Evolutionary conservation across 768 basidiomycete species (phyloP), one percentile per base, ranked within the genome.

Genomic region (Suillus fuscotomentosus): DNA sequence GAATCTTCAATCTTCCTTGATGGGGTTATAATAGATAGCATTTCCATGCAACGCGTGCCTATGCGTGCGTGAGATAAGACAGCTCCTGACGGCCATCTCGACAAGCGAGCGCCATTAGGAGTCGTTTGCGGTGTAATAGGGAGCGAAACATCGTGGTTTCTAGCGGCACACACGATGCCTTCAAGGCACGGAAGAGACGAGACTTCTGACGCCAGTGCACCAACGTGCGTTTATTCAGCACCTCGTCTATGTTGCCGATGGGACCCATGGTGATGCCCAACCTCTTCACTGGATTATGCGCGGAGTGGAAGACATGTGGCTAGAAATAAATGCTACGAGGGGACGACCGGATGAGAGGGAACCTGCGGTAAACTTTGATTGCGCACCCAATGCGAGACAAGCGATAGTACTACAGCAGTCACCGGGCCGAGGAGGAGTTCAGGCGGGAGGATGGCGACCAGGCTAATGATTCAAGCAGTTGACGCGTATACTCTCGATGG

Each of bases 211-310:
- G 63, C 73, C 73, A 5, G 65, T 67, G 66, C 78, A 79, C 34
- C 78, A 79, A 27, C 34, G 36, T 38, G 36, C 36, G 4, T 31
- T 66, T 71, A 24, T 70, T 60, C 60, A 79, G 68, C 42, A 78
- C 73, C 15, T 64, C 62, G 60, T 75, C 70, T 65, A 79, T 78
- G 57, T 63, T 68, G 38, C 70, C 70, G 9, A 75, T 66, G 48
- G 78, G 78, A 17, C 77, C 77, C 14, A 74, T 73, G 62, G 78
- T 75, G 56, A 79, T 74, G 69, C 75, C 75, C 60, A 79, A 72
- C 67, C 77, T 71, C 62, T 73, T 70, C 39, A 79, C 76, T 48
- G 64, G 68, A 15, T 36, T 60, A 51, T 59, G 45, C 20, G 71
- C 67, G 31, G 6, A 31, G 31, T 31, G 31, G 62, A 75, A 73